phyloP scores from a whole-genome alignment of 2,329 filamentous ascomycete species.

The Delphinella strobiligena region DNA sequence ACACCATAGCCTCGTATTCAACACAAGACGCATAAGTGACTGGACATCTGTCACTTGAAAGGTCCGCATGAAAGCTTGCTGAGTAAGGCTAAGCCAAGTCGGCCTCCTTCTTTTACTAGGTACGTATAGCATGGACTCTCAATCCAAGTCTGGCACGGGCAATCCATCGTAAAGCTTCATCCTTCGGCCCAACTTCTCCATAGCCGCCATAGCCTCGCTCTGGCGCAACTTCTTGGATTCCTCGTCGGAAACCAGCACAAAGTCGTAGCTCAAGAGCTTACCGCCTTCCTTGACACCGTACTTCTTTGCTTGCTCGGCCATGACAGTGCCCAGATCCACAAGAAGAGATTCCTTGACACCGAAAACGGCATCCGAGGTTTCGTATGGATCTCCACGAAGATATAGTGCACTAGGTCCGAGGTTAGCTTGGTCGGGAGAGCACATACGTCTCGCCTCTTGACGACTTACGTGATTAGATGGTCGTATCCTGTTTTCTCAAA shows the following conservation, averaged over 20 bases:
- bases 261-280: conserved; percentile 50
- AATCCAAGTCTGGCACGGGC: conserved; percentile 60
- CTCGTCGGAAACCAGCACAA: conserved; percentile 61
- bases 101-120: too few species aligned
- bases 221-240: conserved; percentile 57
- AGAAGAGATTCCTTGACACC: conserved; percentile 72
- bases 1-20: too few species aligned
- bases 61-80: too few species aligned
- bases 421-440: neutral
- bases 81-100: too few species aligned
- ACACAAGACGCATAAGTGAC: too few species aligned
- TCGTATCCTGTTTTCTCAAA: conserved; percentile 71
- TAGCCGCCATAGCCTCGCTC: conserved; percentile 52
- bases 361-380: conserved; percentile 75
- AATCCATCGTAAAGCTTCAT: conserved; percentile 66
- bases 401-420: conserved; percentile 75
- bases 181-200: conserved; percentile 53
- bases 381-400: conserved; percentile 65
- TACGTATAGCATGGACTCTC: too few species aligned
- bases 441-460: neutral
- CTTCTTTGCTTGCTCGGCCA: conserved; percentile 38
- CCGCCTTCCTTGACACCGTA: conserved; percentile 54
- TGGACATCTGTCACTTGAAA: too few species aligned
- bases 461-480: conserved; percentile 70
- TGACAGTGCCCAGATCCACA: conserved; percentile 48